Conservation (phyloP, 768 basidiomycete species). For the Auricularia sp. region DNA sequence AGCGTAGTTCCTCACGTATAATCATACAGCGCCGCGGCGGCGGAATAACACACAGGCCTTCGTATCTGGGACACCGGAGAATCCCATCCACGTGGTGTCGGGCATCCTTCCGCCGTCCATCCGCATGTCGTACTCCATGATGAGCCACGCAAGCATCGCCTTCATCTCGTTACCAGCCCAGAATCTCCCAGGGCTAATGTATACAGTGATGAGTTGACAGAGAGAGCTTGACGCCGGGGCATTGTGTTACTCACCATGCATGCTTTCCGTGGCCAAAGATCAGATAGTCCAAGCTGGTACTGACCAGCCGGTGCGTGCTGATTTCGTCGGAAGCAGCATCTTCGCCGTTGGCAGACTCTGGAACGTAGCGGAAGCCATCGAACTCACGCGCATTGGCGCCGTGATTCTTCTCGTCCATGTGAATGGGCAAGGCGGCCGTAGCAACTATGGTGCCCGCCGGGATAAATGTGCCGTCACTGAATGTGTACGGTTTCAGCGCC, state of each 20-base stretch:
- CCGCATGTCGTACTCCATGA: slow-evolving; percentile 24
- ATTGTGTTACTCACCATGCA: slow-evolving; percentile 5
- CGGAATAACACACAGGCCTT: too few relatives aligned
- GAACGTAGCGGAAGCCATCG: slow-evolving; percentile 6
- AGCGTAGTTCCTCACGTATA: too few relatives aligned
- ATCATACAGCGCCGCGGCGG: too few relatives aligned
- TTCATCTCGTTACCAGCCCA: slow-evolving; percentile 12
- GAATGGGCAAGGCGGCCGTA: slow-evolving; percentile 9
- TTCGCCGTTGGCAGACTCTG: background rate
- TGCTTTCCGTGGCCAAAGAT: slow-evolving; percentile 7
- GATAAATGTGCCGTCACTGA: slow-evolving; percentile 29
- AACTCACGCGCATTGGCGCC: background rate
- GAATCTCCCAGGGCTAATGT: slow-evolving; percentile 11
- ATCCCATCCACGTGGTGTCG: too few relatives aligned
- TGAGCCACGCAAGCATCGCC: slow-evolving; percentile 9
- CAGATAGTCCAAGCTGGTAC: slow-evolving; percentile 4
- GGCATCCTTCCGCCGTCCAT: slow-evolving; percentile 7
- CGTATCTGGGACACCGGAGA: too few relatives aligned
- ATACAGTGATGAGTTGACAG: too few relatives aligned
- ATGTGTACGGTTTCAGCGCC: slow-evolving; percentile 22
- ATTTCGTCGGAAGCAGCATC: background rate
- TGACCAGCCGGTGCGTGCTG: background rate
- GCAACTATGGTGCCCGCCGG: slow-evolving; percentile 23
- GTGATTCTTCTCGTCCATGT: too few relatives aligned
- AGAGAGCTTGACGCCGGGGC: too few relatives aligned